These are phyloP conservation scores for Gelatoporia subvermispora DNA, from an alignment of 768 basidiomycete species.

Conservation along the genomic window DNA sequence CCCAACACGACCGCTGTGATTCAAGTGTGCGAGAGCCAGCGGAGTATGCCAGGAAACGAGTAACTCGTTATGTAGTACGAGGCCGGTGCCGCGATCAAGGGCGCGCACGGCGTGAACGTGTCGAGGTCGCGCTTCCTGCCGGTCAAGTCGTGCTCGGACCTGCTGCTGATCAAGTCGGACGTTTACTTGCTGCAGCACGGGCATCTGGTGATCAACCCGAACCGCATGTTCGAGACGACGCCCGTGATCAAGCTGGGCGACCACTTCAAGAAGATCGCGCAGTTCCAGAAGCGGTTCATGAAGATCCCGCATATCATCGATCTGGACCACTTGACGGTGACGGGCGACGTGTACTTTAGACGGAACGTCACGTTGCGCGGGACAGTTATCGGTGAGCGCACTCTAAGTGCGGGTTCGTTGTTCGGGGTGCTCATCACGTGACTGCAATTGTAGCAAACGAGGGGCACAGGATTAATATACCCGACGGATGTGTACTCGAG, in stretches of 20 bases:
- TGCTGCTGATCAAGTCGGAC: conserved; percentile 87
- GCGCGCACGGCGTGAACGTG: conserved; percentile 91
- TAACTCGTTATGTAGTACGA: too few species aligned
- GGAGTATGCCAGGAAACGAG: too few species aligned
- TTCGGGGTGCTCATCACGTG: background rate
- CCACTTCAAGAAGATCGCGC: conserved; percentile 92
- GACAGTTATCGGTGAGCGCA: conserved; percentile 77
- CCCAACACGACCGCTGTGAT: conserved; percentile 84
- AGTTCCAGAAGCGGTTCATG: conserved; percentile 95
- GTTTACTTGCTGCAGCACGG: conserved; percentile 90
- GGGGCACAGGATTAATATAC: conserved; percentile 68
- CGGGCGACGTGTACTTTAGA: conserved; percentile 88
- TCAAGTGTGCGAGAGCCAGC: too few species aligned
- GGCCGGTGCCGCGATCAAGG: conserved; percentile 88
- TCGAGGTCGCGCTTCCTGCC: conserved; percentile 93
- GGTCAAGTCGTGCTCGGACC: conserved; percentile 82
- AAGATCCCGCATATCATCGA: conserved; percentile 89
- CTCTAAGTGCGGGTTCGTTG: too few species aligned
- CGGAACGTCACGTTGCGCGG: conserved; percentile 82
- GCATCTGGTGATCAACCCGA: conserved; percentile 77
- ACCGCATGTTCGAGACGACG: conserved; percentile 78
- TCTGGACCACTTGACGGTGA: conserved; percentile 90
- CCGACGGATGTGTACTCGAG: conserved; percentile 69
- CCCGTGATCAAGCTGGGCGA: conserved; percentile 98
- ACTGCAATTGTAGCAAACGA: conserved; percentile 68